Conservation (phyloP, 257 asterid species). For the Primulina huaijiensis region DNA sequence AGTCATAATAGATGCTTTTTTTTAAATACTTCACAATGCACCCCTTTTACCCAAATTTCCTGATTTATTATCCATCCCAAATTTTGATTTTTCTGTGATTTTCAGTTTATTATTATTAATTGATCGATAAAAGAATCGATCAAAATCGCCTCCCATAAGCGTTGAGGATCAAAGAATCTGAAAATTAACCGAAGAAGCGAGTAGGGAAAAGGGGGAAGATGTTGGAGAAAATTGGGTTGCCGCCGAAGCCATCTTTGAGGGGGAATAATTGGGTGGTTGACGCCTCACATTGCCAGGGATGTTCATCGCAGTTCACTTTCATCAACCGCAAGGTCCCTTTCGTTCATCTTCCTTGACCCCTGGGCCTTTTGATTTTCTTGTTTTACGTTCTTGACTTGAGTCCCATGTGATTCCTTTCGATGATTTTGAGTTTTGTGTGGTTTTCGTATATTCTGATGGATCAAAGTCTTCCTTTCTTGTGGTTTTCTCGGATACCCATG, state of each 20-base stretch:
- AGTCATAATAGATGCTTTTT: no score
- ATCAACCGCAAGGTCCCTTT: conserved; percentile 86
- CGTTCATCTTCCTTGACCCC: neutral
- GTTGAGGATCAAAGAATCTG: neutral
- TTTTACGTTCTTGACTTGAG: neutral
- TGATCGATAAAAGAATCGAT: neutral
- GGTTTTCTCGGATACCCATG: neutral
- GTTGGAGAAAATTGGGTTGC: conserved; percentile 95
- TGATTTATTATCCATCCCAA: no score
- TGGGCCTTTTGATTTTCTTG: conserved; percentile 7
- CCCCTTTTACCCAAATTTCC: no score
- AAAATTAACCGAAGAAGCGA: neutral
- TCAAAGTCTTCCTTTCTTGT: neutral
- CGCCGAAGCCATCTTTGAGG: conserved; percentile 79
- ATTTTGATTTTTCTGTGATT: neutral
- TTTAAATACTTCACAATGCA: no score
- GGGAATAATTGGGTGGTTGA: conserved; percentile 92
- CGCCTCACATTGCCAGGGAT: conserved; percentile 94
- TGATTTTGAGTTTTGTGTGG: no score
- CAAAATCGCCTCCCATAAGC: neutral
- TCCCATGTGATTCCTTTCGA: neutral
- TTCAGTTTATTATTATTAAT: neutral
- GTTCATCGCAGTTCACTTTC: conserved; percentile 92
- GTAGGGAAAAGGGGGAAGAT: conserved; percentile 35
- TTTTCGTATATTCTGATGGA: no score